Evolutionary conservation across 495 filamentous ascomycete genomes (phyloP).

Genomic region (Penicillium cataractarum): DNA sequence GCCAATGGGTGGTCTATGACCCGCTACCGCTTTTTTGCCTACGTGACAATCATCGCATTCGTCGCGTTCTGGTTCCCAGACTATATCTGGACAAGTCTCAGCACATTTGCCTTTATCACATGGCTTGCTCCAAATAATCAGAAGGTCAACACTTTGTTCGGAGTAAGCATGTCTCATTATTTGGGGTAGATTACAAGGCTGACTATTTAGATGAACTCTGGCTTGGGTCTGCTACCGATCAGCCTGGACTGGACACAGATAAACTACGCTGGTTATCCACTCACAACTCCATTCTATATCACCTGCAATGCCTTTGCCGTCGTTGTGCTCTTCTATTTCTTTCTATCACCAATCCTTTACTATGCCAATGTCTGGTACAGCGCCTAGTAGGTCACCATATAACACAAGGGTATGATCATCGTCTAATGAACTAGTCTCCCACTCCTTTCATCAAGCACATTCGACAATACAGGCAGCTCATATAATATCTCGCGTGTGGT

Average conservation of each 20-base stretch:
- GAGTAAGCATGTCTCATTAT: not conserved
- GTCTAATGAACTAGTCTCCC: not conserved
- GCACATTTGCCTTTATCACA: not conserved
- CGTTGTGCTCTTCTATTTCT: not conserved
- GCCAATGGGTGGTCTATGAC: not conserved
- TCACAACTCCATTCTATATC: not conserved
- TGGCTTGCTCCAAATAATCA: not conserved
- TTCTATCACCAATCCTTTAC: not conserved
- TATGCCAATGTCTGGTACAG: not conserved
- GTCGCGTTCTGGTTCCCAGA: constrained; percentile 1
- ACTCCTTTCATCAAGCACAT: not conserved
- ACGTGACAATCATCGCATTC: not conserved
- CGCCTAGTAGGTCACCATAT: not conserved
- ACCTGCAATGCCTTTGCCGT: not conserved
- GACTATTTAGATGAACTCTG: not conserved
- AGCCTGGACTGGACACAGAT: not conserved
- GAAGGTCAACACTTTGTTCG: not conserved
- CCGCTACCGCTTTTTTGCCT: not conserved
- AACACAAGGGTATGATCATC: not conserved
- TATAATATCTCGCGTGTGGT: not conserved
- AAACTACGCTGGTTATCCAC: not conserved
- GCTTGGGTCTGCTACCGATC: not conserved
- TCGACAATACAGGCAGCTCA: not conserved
- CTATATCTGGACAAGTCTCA: not conserved
- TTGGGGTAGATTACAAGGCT: not conserved